A percentile compares a stretch with the other conserved stretches of the same genome.
Conservation (phyloP, 2,329 filamentous ascomycete species). For the Sclerotinia trifoliorum region DNA sequence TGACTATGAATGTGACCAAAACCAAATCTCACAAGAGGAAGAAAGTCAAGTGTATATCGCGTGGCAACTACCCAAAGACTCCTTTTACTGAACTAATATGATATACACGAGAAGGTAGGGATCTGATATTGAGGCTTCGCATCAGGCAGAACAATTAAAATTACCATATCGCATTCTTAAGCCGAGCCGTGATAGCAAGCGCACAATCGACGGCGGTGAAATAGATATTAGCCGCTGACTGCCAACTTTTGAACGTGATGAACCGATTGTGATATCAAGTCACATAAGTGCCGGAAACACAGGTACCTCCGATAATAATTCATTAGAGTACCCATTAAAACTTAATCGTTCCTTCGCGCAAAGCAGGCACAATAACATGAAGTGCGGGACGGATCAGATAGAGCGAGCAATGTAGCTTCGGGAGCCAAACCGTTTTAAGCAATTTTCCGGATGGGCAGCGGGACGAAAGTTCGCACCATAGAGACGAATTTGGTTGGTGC, state of each 20-base stretch:
- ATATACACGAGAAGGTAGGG: neutral
- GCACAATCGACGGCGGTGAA: neutral
- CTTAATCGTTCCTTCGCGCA: neutral
- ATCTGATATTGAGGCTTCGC: neutral
- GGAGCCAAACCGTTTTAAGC: neutral
- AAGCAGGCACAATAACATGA: neutral
- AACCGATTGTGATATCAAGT: slow-evolving; percentile 1
- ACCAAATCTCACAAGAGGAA: neutral
- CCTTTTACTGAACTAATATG: neutral
- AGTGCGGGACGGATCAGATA: neutral
- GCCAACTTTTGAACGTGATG: neutral
- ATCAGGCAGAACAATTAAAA: neutral
- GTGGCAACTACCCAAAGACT: neutral
- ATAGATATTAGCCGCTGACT: neutral
- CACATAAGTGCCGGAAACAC: neutral
- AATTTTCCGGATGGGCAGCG: neutral
- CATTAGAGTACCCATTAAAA: neutral
- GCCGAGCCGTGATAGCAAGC: neutral
- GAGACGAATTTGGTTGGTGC: neutral
- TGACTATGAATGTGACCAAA: neutral
- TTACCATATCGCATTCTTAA: neutral
- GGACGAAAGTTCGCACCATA: neutral
- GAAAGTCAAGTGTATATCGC: neutral
- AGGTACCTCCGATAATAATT: neutral
- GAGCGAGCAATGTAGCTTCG: neutral